phyloP scores from a whole-genome alignment of 2,329 filamentous ascomycete species.

The Nemania diffusa region DNA sequence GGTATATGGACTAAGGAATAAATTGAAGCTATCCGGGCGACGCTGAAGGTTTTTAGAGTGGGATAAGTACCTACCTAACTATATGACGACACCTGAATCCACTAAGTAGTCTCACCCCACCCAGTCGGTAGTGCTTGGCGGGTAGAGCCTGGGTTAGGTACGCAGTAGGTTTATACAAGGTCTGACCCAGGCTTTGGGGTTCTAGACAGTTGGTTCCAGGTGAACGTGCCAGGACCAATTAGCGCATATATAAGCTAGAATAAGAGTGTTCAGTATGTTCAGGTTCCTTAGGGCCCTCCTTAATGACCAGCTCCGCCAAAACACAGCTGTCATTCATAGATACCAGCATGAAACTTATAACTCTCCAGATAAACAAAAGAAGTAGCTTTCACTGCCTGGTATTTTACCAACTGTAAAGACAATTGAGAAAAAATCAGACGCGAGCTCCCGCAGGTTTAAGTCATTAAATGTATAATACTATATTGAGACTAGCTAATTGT shows the following conservation, averaged over 20 bases:
- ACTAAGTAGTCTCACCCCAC: background rate
- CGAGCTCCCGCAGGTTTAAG: background rate
- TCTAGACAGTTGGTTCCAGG: slow-evolving; percentile 2
- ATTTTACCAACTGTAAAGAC: no score
- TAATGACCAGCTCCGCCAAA: no score
- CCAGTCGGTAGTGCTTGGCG: no score
- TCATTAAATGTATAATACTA: background rate
- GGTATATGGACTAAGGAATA: background rate
- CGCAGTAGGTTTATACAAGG: no score
- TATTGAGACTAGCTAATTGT: background rate
- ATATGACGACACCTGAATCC: slow-evolving; percentile 25
- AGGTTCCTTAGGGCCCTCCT: no score
- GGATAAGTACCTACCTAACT: background rate
- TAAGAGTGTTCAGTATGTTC: background rate
- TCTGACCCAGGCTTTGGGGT: no score
- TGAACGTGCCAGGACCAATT: background rate
- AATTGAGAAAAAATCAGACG: background rate
- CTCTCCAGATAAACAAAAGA: background rate
- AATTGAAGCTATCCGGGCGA: slow-evolving; percentile 19
- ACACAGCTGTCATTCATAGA: no score
- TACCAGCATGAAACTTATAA: background rate
- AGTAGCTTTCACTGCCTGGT: no score
- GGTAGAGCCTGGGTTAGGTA: background rate
- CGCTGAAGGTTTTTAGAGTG: background rate
- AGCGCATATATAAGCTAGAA: no score